phyloP scores from a whole-genome alignment of 1,284 basidiomycete genomes.

The Leucoagaricus sp. region DNA sequence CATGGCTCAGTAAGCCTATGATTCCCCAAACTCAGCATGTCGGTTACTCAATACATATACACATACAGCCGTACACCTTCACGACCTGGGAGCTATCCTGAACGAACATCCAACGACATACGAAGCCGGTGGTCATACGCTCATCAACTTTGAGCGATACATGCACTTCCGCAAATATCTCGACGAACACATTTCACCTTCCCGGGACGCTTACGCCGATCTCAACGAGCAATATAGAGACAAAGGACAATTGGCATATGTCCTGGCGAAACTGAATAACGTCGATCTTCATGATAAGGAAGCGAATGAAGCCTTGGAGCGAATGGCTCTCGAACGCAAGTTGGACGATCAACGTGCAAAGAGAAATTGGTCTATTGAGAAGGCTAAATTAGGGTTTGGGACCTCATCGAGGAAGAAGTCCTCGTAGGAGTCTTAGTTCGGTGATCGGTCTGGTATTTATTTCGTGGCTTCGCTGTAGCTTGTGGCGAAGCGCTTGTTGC shows the following conservation, averaged over 20 bases:
- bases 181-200: conserved; percentile 27
- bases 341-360: conserved; percentile 28
- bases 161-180: conserved; percentile 37
- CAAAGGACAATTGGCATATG: conserved; percentile 39
- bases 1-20: conserved; percentile 39
- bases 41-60: background rate
- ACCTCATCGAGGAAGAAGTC: conserved; percentile 11
- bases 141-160: conserved; percentile 47
- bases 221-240: conserved; percentile 32
- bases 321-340: conserved; percentile 31
- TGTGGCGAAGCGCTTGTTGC: too few species aligned
- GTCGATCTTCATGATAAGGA: conserved; percentile 24
- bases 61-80: conserved; percentile 40
- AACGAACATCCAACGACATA: conserved; percentile 28
- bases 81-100: conserved; percentile 34
- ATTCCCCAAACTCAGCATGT: background rate
- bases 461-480: background rate
- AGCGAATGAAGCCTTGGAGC: conserved; percentile 32
- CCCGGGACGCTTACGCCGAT: conserved; percentile 31
- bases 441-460: background rate
- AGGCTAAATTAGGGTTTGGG: conserved; percentile 31
- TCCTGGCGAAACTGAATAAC: conserved; percentile 37
- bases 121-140: conserved; percentile 29
- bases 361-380: conserved; percentile 26
- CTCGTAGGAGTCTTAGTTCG: background rate